Evolutionary conservation across 2,329 filamentous ascomycete species (phyloP).

Genomic region (Hypoxylon sp.): DNA sequence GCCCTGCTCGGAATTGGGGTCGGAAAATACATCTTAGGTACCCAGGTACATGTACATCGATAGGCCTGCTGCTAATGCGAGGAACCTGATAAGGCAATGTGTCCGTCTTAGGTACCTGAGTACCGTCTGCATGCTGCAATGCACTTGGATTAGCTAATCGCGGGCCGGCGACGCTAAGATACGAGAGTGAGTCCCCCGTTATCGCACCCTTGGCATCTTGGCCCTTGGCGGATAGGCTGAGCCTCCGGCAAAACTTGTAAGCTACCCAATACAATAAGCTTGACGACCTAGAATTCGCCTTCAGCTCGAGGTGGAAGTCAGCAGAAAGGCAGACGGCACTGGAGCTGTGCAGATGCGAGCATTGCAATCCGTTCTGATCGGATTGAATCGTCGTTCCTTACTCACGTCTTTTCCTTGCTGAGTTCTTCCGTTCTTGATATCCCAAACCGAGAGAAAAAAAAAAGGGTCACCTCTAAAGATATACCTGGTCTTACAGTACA

Average conservation of each 20-base stretch:
- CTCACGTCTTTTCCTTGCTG: background rate
- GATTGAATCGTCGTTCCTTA: background rate
- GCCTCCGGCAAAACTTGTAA: slow-evolving; percentile 30
- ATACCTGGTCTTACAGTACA: slow-evolving; percentile 6
- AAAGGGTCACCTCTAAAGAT: background rate
- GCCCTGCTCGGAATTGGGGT: no score
- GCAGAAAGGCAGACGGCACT: background rate
- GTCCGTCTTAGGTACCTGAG: no score
- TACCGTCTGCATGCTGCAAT: no score
- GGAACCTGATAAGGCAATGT: background rate
- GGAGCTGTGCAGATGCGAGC: background rate
- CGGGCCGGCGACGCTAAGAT: slow-evolving; percentile 34
- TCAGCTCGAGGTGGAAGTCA: background rate
- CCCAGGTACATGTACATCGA: no score
- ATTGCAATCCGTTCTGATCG: background rate
- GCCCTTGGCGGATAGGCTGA: slow-evolving; percentile 6
- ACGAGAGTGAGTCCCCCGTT: slow-evolving; percentile 17
- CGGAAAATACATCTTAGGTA: no score
- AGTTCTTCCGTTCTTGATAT: background rate
- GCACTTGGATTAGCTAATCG: slow-evolving; percentile 23
- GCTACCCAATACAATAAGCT: background rate
- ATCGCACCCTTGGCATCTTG: slow-evolving; percentile 29
- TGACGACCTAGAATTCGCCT: background rate
- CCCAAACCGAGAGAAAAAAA: background rate
- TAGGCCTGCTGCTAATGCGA: background rate